Conservation (phyloP, 2,329 filamentous ascomycete species). For the Xylariaceae sp. region DNA sequence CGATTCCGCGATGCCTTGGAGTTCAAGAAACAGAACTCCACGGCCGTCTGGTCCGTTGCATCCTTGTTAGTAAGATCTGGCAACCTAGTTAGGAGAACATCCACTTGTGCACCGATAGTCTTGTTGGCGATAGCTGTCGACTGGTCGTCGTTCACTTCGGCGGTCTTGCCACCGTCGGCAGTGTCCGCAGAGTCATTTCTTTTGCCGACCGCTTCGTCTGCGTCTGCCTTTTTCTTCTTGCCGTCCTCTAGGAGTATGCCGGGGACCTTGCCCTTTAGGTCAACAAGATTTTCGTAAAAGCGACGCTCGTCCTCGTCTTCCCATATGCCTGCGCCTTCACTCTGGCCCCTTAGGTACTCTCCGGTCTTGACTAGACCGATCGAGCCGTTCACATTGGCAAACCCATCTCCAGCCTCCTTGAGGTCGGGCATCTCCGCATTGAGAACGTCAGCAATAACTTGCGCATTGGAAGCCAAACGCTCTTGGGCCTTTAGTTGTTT, state of each 20-base stretch:
- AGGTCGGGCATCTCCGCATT: conserved; percentile 91
- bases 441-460: conserved; percentile 82
- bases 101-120: conserved; percentile 93
- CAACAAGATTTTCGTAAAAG: conserved; percentile 95
- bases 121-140: conserved; percentile 97
- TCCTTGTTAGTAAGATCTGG: conserved; percentile 91
- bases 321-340: conserved; percentile 92
- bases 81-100: conserved; percentile 79
- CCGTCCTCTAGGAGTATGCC: conserved; percentile 87
- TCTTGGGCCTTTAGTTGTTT: conserved; percentile 90
- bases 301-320: conserved; percentile 96
- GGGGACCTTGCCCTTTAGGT: conserved; percentile 92
- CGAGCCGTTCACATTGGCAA: conserved; percentile 61
- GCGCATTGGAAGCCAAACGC: conserved; percentile 81
- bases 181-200: conserved; percentile 55
- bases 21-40: conserved; percentile 97
- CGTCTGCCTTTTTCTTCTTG: conserved; percentile 86
- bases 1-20: conserved; percentile 96
- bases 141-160: conserved; percentile 63
- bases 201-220: conserved; percentile 77
- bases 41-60: conserved; percentile 80
- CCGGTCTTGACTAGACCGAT: conserved; percentile 93
- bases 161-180: conserved; percentile 45
- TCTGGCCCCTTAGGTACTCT: conserved; percentile 85
- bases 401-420: conserved; percentile 70